phyloP scores from a whole-genome alignment of 352 stramenopile genomes.

The Blastocystis sp. region DNA sequence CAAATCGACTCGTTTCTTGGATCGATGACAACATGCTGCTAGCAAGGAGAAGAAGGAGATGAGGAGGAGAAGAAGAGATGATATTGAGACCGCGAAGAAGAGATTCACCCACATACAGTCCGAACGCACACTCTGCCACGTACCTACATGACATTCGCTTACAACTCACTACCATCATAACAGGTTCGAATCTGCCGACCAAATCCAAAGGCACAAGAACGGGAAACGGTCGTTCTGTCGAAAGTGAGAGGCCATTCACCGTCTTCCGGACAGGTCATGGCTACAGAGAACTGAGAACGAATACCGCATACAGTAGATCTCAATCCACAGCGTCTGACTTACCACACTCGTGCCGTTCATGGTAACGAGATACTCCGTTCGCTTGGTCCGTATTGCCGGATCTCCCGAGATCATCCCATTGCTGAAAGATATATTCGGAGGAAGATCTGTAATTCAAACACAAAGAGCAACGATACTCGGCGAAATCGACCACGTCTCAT shows the following conservation, averaged over 20 bases:
- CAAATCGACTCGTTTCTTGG: too few species aligned
- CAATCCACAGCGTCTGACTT: background rate
- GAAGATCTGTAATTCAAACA: background rate
- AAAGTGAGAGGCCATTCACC: conserved; percentile 29
- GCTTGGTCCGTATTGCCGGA: background rate
- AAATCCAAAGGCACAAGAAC: conserved; percentile 6
- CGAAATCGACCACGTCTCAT: conserved; percentile 7
- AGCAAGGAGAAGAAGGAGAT: background rate
- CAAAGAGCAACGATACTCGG: background rate
- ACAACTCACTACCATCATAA: background rate
- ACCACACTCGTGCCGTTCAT: background rate
- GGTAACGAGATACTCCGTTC: background rate
- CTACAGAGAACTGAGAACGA: too few species aligned
- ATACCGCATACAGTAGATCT: conserved; percentile 35
- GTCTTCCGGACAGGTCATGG: background rate
- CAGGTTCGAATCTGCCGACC: background rate
- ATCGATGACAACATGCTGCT: too few species aligned
- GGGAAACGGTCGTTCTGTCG: background rate
- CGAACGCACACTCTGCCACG: background rate
- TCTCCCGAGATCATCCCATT: background rate
- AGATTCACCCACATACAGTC: background rate
- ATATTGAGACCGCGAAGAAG: background rate
- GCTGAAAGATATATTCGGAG: background rate
- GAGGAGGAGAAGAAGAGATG: background rate
- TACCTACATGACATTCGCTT: background rate